Base-by-base conservation (phyloP, 129 eudicot species). In the Smallanthus sonchifolius region DNA sequence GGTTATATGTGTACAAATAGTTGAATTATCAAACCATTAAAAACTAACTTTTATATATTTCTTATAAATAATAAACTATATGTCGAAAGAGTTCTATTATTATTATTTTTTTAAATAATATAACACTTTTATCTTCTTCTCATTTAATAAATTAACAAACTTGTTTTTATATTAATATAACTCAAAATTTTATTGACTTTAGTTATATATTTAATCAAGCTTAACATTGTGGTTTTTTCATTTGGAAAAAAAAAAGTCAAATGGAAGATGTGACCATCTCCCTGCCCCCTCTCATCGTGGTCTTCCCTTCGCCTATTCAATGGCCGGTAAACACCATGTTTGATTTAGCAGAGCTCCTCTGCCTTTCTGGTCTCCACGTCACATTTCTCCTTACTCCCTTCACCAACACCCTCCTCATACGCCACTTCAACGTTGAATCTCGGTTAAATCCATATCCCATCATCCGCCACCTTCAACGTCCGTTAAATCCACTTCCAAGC, bases 301-400 rank as follows among this genome's bases (percentile, higher is more conserved):
- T 80, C 52, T 80, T 80, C 66, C 84, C 76, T 13, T 80, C 70
- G 10, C 76, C 80, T 2, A 10, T 75, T 24, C 76, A 69, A 68
- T 64, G 80, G 17, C 57, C 76, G 30, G 4, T 65, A 28, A 80
- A 67, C 75, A 47, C 80, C 65, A 80, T 80, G 66, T 69, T 74
- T 44, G 74, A 80, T 59, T 43, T 74, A 19, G 76, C 84, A 11
- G 80, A 80, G 43, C 76, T 74, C 79, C 72, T 74, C 56, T 67
- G 65, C 36, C 63, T 67, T 54, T 65, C 56, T 30, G 81, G 64
- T 10, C 43, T 67, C 14, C 19, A 52, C 32, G 73, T 51, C 55
- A 38, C 65, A 5, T 30, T 51, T 54, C 66, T 75, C 17, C 73
- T 75, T 7, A 65, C 37, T 30, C 73, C 73, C 73, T 75, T 37